These are phyloP conservation scores for Calonectria hawksworthii DNA, from an alignment of 2,329 filamentous ascomycete genomes.

Conservation along the genomic window DNA sequence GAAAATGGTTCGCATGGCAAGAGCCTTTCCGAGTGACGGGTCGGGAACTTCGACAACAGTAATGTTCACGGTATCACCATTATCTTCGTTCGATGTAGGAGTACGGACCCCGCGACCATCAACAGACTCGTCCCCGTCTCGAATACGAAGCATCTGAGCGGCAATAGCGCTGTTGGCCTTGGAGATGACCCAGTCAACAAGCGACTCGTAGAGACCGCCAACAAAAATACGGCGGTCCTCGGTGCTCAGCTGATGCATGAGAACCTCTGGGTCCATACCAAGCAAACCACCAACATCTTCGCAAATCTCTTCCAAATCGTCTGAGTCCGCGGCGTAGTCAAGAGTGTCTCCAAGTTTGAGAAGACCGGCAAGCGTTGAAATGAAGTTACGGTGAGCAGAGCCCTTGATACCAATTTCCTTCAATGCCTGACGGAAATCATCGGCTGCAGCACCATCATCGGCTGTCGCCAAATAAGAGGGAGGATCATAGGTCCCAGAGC, in stretches of 20 bases:
- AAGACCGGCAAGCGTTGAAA: conserved; percentile 87
- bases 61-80: conserved; percentile 87
- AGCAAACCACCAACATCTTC: conserved; percentile 91
- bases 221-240: conserved; percentile 88
- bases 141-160: conserved; percentile 77
- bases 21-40: conserved; percentile 84
- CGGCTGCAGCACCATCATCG: conserved; percentile 91
- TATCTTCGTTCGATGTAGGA: conserved; percentile 78
- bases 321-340: conserved; percentile 86
- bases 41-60: conserved; percentile 90
- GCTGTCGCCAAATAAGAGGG: conserved; percentile 92
- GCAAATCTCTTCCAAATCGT: conserved; percentile 86
- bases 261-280: conserved; percentile 87
- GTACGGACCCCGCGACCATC: conserved; percentile 74
- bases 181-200: conserved; percentile 93
- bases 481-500: conserved; percentile 87
- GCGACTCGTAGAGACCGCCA: conserved; percentile 89
- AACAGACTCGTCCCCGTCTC: conserved; percentile 76
- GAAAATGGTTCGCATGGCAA: conserved; percentile 92
- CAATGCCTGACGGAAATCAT: conserved; percentile 89
- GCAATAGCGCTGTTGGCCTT: conserved; percentile 91
- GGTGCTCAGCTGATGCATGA: conserved; percentile 83
- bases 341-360: conserved; percentile 93
- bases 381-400: conserved; percentile 82
- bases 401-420: conserved; percentile 97